phyloP scores from a whole-genome alignment of 176 grass and related monocot genomes.

The Chrysopogon serrulatus region DNA sequence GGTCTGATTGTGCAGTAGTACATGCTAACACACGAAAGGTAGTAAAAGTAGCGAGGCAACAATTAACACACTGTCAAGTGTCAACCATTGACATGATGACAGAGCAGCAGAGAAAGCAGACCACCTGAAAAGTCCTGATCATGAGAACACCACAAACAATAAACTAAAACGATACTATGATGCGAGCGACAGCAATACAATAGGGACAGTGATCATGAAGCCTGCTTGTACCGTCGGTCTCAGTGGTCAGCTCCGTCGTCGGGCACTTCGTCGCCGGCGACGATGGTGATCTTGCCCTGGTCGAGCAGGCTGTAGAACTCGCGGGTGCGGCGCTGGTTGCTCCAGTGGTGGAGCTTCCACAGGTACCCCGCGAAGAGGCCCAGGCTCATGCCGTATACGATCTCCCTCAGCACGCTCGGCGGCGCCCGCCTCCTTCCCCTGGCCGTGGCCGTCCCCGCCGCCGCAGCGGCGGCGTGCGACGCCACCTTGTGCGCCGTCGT shows the following conservation, averaged over 20 bases:
- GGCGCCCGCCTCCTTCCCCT: background rate
- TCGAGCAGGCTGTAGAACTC: slow-evolving; percentile 68
- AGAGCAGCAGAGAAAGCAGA: background rate
- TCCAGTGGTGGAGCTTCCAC: slow-evolving; percentile 72
- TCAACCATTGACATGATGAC: background rate
- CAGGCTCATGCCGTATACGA: slow-evolving; percentile 38
- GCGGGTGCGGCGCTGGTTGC: no score
- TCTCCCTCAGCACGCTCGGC: slow-evolving; percentile 59
- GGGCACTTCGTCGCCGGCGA: slow-evolving; percentile 22
- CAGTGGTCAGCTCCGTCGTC: background rate
- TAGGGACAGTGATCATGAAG: background rate
- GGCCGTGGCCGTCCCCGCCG: background rate
- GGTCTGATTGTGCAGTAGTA: background rate
- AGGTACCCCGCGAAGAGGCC: slow-evolving; percentile 44
- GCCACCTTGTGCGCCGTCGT: slow-evolving; percentile 41
- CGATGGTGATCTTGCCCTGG: slow-evolving; percentile 44
- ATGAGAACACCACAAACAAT: background rate
- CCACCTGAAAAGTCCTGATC: background rate
- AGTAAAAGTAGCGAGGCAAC: background rate
- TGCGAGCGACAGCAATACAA: background rate
- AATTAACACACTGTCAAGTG: background rate
- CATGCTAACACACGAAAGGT: background rate
- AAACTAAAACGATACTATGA: background rate
- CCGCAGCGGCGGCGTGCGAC: background rate
- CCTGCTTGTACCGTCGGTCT: background rate